Conservation (phyloP, 208 protist genomes). For the Porcisia hertigi region DNA sequence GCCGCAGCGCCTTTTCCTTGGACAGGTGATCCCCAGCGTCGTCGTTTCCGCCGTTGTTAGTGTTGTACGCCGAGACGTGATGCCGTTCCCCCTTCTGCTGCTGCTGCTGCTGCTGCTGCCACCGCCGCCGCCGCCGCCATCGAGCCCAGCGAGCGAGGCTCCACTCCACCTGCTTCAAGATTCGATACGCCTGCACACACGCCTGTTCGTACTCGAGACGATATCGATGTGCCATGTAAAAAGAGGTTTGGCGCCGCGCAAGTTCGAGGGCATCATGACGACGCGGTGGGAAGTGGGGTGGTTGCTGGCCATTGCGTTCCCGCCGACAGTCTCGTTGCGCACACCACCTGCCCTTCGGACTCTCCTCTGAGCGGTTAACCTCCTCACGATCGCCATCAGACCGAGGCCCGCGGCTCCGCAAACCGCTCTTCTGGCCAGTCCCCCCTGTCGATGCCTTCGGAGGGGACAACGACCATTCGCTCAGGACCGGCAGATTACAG, state of each 20-base stretch:
- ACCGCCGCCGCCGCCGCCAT: neutral
- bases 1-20: neutral
- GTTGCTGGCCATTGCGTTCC: neutral
- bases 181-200: slow-evolving; percentile 13
- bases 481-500: neutral
- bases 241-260: neutral
- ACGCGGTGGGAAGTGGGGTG: neutral
- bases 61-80: too few species aligned
- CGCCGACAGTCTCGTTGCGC: neutral
- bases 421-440: neutral
- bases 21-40: neutral
- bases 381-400: neutral
- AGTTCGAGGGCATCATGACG: slow-evolving; percentile 4
- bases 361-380: neutral
- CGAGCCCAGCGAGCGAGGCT: slow-evolving; percentile 7
- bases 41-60: neutral
- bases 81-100: too few species aligned
- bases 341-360: neutral
- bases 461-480: slow-evolving; percentile 6
- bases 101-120: neutral
- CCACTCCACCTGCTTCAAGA: slow-evolving; percentile 14
- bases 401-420: neutral
- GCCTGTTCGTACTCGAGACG: slow-evolving; percentile 8
- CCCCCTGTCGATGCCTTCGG: neutral
- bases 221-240: neutral